A percentile compares a stretch with the other conserved stretches of the same genome.
Conservation (phyloP, 371 early-diverging fungal species). For the Mortierella sp. region DNA sequence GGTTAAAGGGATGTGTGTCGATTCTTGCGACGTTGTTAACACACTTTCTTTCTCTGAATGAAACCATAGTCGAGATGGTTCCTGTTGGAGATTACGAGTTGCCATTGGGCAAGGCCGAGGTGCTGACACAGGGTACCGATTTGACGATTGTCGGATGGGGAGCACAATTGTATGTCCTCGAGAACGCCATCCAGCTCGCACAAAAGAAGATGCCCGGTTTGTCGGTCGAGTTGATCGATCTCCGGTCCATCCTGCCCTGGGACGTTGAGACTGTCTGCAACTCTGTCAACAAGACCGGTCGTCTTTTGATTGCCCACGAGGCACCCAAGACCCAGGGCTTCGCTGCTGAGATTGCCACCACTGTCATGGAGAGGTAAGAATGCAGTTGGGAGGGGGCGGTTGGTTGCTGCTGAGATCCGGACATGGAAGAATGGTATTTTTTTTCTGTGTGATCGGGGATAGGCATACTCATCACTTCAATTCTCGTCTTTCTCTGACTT, state of each 20-base stretch:
- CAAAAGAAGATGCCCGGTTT: conserved; percentile 92
- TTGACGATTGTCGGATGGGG: conserved; percentile 96
- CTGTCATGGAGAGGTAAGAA: conserved; percentile 92
- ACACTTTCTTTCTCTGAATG: not conserved
- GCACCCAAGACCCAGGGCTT: conserved; percentile 95
- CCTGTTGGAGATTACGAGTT: conserved; percentile 94
- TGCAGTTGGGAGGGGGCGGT: conserved; percentile 59
- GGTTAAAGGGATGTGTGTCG: no score
- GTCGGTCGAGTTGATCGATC: conserved; percentile 95
- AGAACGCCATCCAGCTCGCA: conserved; percentile 90
- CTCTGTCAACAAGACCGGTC: conserved; percentile 97
- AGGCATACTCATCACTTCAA: no score
- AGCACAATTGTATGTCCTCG: conserved; percentile 93
- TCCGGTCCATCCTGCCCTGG: conserved; percentile 94
- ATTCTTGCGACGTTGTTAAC: not conserved
- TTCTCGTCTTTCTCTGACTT: no score
- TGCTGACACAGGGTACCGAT: conserved; percentile 91
- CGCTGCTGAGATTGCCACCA: conserved; percentile 95
- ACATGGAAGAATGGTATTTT: not conserved
- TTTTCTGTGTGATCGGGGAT: no score
- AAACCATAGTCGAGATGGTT: conserved; percentile 88
- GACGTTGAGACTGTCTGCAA: conserved; percentile 93
- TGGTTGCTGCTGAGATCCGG: not conserved
- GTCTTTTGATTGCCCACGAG: conserved; percentile 95
- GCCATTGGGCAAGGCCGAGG: conserved; percentile 95